phyloP scores from a whole-genome alignment of 2,329 filamentous ascomycete species.

The Trichoderma gracile region DNA sequence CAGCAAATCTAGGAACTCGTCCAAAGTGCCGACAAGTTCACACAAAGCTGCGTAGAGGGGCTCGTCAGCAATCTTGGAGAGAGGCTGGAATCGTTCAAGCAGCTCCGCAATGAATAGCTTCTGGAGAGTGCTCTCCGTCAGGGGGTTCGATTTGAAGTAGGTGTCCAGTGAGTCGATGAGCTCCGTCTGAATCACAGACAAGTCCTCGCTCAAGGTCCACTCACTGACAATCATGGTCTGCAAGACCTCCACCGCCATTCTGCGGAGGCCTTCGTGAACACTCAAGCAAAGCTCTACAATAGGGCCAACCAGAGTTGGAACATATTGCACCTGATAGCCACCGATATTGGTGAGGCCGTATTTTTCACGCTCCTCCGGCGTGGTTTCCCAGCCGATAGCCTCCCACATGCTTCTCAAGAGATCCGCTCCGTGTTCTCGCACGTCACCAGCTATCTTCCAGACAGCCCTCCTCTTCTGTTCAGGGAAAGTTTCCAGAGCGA shows the following conservation, averaged over 20 bases:
- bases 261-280: slow-evolving; percentile 86
- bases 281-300: slow-evolving; percentile 94
- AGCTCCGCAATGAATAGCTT: slow-evolving; percentile 91
- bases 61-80: slow-evolving; percentile 67
- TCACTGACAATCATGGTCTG: slow-evolving; percentile 99
- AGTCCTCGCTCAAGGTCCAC: slow-evolving; percentile 91
- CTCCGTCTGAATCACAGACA: slow-evolving; percentile 89
- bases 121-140: slow-evolving; percentile 86
- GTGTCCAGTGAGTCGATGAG: slow-evolving; percentile 92
- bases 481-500: slow-evolving; percentile 92
- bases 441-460: slow-evolving; percentile 98
- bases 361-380: slow-evolving; percentile 70
- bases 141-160: slow-evolving; percentile 83
- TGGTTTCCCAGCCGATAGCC: slow-evolving; percentile 94
- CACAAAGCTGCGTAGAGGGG: slow-evolving; percentile 74
- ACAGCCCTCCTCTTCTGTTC: slow-evolving; percentile 95
- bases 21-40: slow-evolving; percentile 78
- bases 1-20: slow-evolving; percentile 87
- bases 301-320: slow-evolving; percentile 84
- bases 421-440: slow-evolving; percentile 86
- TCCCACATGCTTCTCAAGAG: slow-evolving; percentile 86
- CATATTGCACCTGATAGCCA: slow-evolving; percentile 97
- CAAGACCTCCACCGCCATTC: slow-evolving; percentile 87
- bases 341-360: slow-evolving; percentile 85
- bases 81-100: slow-evolving; percentile 73